A percentile compares a stretch with the other conserved stretches of the same genome.
Evolutionary conservation across 192 early-diverging fungal genomes (phyloP).

Genomic region (Coemansia umbellata): DNA sequence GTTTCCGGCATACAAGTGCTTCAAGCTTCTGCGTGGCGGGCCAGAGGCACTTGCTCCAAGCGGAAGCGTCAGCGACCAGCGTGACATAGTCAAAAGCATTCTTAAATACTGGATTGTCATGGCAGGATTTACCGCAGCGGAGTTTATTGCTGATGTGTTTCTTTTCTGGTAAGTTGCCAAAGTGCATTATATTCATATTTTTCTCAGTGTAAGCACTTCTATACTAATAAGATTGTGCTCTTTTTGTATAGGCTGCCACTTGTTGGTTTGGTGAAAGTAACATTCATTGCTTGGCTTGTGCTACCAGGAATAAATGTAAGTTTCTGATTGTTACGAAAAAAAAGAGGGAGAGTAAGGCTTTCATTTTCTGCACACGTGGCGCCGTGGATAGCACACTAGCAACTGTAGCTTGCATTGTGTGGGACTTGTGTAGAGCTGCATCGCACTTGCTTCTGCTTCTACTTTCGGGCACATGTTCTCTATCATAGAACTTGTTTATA

Average conservation of each 20-base stretch:
- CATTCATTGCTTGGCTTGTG: conserved; percentile 47
- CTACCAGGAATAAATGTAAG: conserved; percentile 52
- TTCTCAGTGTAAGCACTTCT: no score
- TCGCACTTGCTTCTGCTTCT: conserved; percentile 1
- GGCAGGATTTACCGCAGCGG: conserved; percentile 44
- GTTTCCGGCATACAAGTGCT: conserved; percentile 48
- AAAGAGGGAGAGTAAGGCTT: background rate
- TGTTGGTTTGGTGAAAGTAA: conserved; percentile 42
- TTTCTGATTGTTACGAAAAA: background rate
- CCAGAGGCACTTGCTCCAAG: conserved; percentile 33
- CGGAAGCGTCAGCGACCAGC: conserved; percentile 1
- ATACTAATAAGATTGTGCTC: no score
- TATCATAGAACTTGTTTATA: no score
- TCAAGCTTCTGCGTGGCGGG: conserved; percentile 45
- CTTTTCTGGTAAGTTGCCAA: conserved; percentile 47
- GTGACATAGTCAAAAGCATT: conserved; percentile 43
- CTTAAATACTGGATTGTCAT: conserved; percentile 55
- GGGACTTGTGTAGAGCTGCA: background rate
- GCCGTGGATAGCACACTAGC: background rate
- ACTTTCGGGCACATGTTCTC: background rate
- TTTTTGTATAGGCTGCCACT: conserved; percentile 45
- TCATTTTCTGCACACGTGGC: background rate
- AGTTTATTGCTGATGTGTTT: conserved; percentile 49
- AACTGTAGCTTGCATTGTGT: conserved; percentile 1
- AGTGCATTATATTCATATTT: no score